phyloP scores from a whole-genome alignment of 2,329 filamentous ascomycete species.

The Clonostachys sp. region DNA sequence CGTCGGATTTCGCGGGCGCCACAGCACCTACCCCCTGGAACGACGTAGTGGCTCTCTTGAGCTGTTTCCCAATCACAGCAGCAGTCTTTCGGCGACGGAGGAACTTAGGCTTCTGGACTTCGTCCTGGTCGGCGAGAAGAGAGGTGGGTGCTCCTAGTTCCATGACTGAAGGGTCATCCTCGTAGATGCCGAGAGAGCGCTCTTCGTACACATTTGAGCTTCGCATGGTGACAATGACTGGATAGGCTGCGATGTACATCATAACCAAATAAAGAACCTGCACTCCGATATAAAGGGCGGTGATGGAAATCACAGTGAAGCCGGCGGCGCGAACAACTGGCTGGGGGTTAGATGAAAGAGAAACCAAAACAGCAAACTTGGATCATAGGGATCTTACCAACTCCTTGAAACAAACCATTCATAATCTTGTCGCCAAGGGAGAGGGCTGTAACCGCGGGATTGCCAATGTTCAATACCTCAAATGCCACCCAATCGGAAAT shows the following conservation, averaged over 20 bases:
- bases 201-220: slow-evolving; percentile 72
- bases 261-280: slow-evolving; percentile 58
- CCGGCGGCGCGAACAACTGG: slow-evolving; percentile 59
- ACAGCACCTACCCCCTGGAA: slow-evolving; percentile 39
- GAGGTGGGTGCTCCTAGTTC: slow-evolving; percentile 8
- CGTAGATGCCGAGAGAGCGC: slow-evolving; percentile 57
- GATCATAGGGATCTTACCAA: slow-evolving; percentile 30
- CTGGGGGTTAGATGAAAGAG: neutral
- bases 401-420: slow-evolving; percentile 61
- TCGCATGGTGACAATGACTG: slow-evolving; percentile 58
- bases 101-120: slow-evolving; percentile 12
- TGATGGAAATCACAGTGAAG: slow-evolving; percentile 60
- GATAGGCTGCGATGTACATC: slow-evolving; percentile 64
- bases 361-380: neutral
- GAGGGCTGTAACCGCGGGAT: slow-evolving; percentile 46
- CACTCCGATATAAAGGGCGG: slow-evolving; percentile 49
- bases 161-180: slow-evolving; percentile 16
- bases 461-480: slow-evolving; percentile 61
- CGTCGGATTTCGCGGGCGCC: slow-evolving; percentile 8
- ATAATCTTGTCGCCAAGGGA: slow-evolving; percentile 49
- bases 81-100: slow-evolving; percentile 13
- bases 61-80: slow-evolving; percentile 18
- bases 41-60: slow-evolving; percentile 27
- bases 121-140: slow-evolving; percentile 4
- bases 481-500: slow-evolving; percentile 62